Evolutionary conservation across 192 early-diverging fungal species (phyloP).

Genomic region (Coemansia sp.): DNA sequence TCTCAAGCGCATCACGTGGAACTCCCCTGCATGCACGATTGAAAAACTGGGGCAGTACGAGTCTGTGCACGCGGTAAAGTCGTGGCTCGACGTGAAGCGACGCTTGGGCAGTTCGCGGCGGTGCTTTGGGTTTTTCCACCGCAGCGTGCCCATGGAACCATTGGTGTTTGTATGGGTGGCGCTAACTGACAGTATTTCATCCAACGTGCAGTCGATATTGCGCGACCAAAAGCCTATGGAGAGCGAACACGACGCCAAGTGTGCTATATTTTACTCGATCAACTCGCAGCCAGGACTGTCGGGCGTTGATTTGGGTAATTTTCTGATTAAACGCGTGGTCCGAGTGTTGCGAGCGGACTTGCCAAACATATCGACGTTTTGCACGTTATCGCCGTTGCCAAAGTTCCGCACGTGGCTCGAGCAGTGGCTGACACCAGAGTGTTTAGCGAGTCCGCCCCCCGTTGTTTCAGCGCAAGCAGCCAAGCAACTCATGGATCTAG

Average conservation of each 20-base stretch:
- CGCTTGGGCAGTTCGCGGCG: constrained; percentile 68
- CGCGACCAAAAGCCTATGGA: constrained; percentile 48
- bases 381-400: constrained; percentile 89
- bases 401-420: constrained; percentile 81
- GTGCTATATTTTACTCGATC: constrained; percentile 94
- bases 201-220: constrained; percentile 70
- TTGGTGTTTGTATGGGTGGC: constrained; percentile 91
- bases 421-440: constrained; percentile 45
- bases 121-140: constrained; percentile 85
- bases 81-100: constrained; percentile 81
- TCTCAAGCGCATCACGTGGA: constrained; percentile 82
- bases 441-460: constrained; percentile 16
- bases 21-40: constrained; percentile 70
- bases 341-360: constrained; percentile 68
- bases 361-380: constrained; percentile 75
- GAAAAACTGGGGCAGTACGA: constrained; percentile 87
- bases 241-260: constrained; percentile 51
- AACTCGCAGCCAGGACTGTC: constrained; percentile 82
- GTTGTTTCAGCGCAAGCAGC: constrained; percentile 13
- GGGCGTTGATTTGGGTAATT: constrained; percentile 89
- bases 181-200: constrained; percentile 60
- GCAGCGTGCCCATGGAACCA: constrained; percentile 74
- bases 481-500: constrained; percentile 9
- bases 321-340: constrained; percentile 87
- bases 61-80: constrained; percentile 82